A percentile compares a stretch with the other conserved stretches of the same genome.
These are phyloP conservation scores for Theobroma grandiflorum DNA, from an alignment of 441 rosid species.

Conservation along the genomic window DNA sequence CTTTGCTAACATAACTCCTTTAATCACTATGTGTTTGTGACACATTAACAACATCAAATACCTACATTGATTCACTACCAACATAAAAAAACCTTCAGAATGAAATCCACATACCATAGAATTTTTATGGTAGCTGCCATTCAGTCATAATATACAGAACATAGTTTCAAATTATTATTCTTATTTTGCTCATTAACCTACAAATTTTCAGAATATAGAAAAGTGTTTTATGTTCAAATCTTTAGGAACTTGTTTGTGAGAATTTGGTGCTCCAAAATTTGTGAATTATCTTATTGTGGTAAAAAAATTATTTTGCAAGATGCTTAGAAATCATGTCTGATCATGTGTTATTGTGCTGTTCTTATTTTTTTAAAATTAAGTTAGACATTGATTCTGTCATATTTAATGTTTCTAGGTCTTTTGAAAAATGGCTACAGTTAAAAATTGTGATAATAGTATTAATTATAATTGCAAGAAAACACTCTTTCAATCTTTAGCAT, in stretches of 20 bases:
- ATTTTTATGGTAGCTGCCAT: neutral
- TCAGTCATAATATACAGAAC: no score
- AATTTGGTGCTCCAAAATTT: conserved; percentile 1
- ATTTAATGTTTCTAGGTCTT: no score
- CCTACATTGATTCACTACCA: neutral
- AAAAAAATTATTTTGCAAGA: neutral
- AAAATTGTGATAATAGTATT: no score
- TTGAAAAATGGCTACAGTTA: no score
- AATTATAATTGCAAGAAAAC: no score
- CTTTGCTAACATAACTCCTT: neutral
- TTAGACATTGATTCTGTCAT: no score
- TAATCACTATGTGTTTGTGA: neutral
- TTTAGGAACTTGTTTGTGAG: conserved; percentile 7
- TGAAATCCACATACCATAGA: neutral
- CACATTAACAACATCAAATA: neutral
- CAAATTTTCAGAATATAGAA: neutral
- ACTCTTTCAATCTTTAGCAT: no score
- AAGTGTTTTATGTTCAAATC: conserved; percentile 3
- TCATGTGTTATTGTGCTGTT: no score
- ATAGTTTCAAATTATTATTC: no score
- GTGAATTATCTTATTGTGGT: neutral
- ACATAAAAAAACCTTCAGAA: neutral
- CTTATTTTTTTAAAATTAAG: no score
- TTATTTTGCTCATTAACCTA: no score
- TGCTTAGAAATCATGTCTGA: no score